Conservation (phyloP, 1,284 basidiomycete genomes). For the Phellinidium pouzarii region DNA sequence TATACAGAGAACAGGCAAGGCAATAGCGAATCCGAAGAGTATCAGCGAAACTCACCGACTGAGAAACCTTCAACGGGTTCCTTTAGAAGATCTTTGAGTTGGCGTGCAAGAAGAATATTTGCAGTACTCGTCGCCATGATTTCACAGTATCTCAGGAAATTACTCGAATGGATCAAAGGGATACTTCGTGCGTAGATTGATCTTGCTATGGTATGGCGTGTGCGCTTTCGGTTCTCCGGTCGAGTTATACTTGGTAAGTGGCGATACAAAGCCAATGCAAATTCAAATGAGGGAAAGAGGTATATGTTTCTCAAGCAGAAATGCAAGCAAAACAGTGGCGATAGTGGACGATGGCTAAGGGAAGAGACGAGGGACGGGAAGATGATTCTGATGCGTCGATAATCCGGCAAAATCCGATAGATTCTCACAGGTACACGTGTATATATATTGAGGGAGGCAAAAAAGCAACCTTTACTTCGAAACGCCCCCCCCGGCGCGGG, state of each 20-base stretch:
- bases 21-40: background rate
- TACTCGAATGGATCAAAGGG: background rate
- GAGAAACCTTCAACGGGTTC: conserved; percentile 91
- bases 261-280: background rate
- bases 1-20: conserved; percentile 1
- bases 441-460: too few species aligned
- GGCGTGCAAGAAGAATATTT: conserved; percentile 64
- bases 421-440: too few species aligned
- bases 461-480: too few species aligned
- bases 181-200: background rate
- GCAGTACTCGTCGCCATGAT: conserved; percentile 44
- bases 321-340: background rate
- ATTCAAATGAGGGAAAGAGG: background rate
- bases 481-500: too few species aligned
- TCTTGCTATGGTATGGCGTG: background rate
- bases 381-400: conserved; percentile 4
- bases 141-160: background rate
- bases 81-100: conserved; percentile 83
- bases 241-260: background rate
- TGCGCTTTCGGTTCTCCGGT: background rate
- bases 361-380: background rate
- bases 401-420: conserved; percentile 7
- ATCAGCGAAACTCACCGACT: conserved; percentile 51
- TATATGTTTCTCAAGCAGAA: background rate
- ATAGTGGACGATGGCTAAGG: background rate